A percentile compares a stretch with the other conserved stretches of the same genome.
These are phyloP conservation scores for Blastomyces silverae DNA, from an alignment of 2,329 filamentous ascomycete genomes.

Conservation along the genomic window DNA sequence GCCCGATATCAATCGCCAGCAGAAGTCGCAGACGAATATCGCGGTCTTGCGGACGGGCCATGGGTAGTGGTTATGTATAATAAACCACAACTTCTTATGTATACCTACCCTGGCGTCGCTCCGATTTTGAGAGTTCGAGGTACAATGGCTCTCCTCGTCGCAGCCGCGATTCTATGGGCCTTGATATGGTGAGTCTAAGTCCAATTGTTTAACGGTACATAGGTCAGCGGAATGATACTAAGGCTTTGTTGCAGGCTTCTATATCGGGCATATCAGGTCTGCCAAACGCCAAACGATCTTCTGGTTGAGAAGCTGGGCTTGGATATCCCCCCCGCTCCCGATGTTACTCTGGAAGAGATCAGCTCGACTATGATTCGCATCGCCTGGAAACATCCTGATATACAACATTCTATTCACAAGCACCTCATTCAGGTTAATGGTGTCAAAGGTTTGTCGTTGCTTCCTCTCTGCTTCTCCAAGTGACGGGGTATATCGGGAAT, in stretches of 20 bases:
- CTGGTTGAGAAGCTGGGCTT: slow-evolving; percentile 86
- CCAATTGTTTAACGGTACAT: not conserved
- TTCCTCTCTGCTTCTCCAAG: slow-evolving; percentile 12
- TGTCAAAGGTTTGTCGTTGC: slow-evolving; percentile 59
- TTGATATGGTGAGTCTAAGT: slow-evolving; percentile 41
- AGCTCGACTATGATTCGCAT: slow-evolving; percentile 79
- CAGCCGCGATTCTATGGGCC: slow-evolving; percentile 44
- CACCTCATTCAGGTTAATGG: slow-evolving; percentile 93
- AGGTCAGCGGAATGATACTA: slow-evolving; percentile 1
- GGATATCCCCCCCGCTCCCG: slow-evolving; percentile 83
- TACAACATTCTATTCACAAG: slow-evolving; percentile 64
- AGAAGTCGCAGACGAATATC: slow-evolving; percentile 7
- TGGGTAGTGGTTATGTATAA: slow-evolving; percentile 42
- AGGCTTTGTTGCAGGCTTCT: slow-evolving; percentile 56
- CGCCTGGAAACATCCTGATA: slow-evolving; percentile 75
- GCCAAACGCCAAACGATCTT: slow-evolving; percentile 84
- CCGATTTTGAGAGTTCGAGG: slow-evolving; percentile 44
- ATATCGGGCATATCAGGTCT: slow-evolving; percentile 77
- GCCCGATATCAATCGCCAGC: not conserved
- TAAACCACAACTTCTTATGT: slow-evolving; percentile 42
- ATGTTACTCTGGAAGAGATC: slow-evolving; percentile 85
- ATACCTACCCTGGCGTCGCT: slow-evolving; percentile 43
- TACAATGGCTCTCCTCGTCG: slow-evolving; percentile 45
- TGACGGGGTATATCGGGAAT: slow-evolving; percentile 16
- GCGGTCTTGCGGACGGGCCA: slow-evolving; percentile 19